Percentiles rank a stretch among this genome's conserved stretches.
phyloP scores from a whole-genome alignment of 345 rosid species.

The Rhodamnia rubescens region DNA sequence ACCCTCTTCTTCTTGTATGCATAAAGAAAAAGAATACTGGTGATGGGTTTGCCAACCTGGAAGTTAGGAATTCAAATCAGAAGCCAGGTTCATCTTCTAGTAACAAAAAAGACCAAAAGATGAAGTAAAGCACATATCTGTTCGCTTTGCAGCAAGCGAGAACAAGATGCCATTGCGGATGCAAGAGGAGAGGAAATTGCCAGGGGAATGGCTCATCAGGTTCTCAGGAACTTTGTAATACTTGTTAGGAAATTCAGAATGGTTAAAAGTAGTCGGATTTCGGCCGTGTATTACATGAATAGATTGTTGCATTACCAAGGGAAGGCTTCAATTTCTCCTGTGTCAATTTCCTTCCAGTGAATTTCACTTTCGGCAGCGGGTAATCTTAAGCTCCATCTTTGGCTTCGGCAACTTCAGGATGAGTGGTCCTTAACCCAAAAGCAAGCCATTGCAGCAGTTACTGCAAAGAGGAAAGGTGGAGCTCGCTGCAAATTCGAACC shows the following conservation, averaged over 20 bases:
- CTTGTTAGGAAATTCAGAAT: background rate
- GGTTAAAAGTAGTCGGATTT: no score
- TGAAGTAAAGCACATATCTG: background rate
- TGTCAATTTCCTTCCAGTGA: background rate
- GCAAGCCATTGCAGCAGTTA: background rate
- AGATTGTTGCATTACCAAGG: no score
- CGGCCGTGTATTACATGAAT: no score
- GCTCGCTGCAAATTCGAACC: background rate
- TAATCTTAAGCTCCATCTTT: background rate
- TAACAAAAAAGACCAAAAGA: background rate
- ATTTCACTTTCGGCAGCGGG: background rate
- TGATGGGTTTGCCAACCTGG: background rate
- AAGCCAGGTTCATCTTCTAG: background rate
- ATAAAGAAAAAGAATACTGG: background rate
- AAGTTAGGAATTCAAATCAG: background rate
- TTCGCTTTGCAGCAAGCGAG: background rate
- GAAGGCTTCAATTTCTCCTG: background rate
- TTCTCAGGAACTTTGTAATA: background rate
- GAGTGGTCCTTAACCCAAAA: background rate
- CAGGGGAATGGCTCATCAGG: background rate
- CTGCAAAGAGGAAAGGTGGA: background rate
- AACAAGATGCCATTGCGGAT: background rate
- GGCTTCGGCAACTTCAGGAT: background rate
- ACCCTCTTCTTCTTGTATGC: background rate
- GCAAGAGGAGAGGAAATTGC: background rate